phyloP scores from a whole-genome alignment of 23 red algal species.

The Pyropia haitanensis region DNA sequence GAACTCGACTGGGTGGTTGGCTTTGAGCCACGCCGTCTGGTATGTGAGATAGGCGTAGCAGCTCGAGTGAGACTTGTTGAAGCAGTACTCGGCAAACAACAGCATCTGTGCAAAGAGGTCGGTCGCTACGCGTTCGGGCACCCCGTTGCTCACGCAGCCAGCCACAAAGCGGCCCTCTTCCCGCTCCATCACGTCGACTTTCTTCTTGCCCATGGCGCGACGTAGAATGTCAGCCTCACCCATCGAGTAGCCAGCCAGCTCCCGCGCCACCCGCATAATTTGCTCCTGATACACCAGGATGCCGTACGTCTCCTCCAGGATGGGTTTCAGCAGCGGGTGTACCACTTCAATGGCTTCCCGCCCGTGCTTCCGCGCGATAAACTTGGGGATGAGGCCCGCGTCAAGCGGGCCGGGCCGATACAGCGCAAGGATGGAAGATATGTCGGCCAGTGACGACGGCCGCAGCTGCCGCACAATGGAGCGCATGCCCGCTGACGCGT shows the following conservation, averaged over 20 bases:
- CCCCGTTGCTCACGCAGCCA: slow-evolving; percentile 42
- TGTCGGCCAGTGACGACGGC: slow-evolving; percentile 72
- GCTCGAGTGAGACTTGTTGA: slow-evolving; percentile 97
- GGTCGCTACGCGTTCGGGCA: slow-evolving; percentile 24
- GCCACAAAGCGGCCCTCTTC: slow-evolving; percentile 60
- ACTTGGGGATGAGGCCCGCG: slow-evolving; percentile 85
- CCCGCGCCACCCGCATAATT: slow-evolving; percentile 91
- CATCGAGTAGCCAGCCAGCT: slow-evolving; percentile 87
- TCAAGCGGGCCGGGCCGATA: slow-evolving; percentile 96
- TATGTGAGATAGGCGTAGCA: slow-evolving; percentile 85
- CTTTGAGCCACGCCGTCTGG: slow-evolving; percentile 91
- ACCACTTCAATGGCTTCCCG: slow-evolving; percentile 64
- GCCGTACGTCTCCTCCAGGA: slow-evolving; percentile 86
- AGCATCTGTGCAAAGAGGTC: slow-evolving; percentile 78
- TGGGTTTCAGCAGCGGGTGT: slow-evolving; percentile 69
- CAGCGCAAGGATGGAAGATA: slow-evolving; percentile 85
- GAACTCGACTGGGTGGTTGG: slow-evolving; percentile 89
- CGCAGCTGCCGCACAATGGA: slow-evolving; percentile 77
- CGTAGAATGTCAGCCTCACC: slow-evolving; percentile 93
- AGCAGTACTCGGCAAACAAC: slow-evolving; percentile 96
- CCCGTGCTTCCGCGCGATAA: slow-evolving; percentile 73
- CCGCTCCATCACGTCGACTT: slow-evolving; percentile 78
- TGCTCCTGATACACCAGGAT: slow-evolving; percentile 99
- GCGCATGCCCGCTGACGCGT: slow-evolving; percentile 88
- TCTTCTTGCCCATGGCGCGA: slow-evolving; percentile 98